phyloP scores from a whole-genome alignment of 2,329 filamentous ascomycete species.

The Aureobasidium subglaciale region DNA sequence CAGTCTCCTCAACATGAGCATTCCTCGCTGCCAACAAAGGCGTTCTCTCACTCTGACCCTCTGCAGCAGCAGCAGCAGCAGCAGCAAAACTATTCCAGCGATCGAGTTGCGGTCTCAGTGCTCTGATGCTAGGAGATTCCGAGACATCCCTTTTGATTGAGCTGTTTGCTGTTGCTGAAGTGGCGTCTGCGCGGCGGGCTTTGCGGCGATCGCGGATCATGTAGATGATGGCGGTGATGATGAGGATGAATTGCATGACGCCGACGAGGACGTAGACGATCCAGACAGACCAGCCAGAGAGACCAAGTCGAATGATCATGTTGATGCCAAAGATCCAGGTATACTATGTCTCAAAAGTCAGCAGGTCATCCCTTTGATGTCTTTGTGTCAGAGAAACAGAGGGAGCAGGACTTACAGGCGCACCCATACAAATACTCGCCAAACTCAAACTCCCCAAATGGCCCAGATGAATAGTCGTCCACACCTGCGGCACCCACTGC shows the following conservation, averaged over 20 bases:
- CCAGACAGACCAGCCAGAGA: constrained; percentile 86
- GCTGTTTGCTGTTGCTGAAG: not conserved
- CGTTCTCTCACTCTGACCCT: not conserved
- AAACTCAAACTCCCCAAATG: constrained; percentile 85
- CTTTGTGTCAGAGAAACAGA: not conserved
- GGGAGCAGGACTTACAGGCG: constrained; percentile 59
- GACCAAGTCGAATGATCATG: constrained; percentile 60
- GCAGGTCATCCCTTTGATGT: too few relatives aligned
- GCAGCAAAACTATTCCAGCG: not conserved
- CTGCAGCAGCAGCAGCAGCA: not conserved
- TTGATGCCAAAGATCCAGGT: constrained; percentile 66
- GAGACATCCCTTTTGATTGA: not conserved
- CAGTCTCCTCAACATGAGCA: not conserved
- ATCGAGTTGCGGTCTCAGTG: not conserved
- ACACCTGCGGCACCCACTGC: constrained; percentile 89
- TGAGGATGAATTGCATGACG: constrained; percentile 67
- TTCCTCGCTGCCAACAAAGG: not conserved
- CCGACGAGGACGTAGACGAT: constrained; percentile 80
- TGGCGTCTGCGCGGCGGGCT: constrained; percentile 21
- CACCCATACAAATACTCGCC: constrained; percentile 95
- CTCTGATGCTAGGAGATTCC: not conserved
- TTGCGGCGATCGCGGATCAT: constrained; percentile 44
- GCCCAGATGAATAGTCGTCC: constrained; percentile 76
- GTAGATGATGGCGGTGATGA: constrained; percentile 73
- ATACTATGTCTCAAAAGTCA: too few relatives aligned